phyloP scores from a whole-genome alignment of 306 rosid species.

The Rosa chinensis region DNA sequence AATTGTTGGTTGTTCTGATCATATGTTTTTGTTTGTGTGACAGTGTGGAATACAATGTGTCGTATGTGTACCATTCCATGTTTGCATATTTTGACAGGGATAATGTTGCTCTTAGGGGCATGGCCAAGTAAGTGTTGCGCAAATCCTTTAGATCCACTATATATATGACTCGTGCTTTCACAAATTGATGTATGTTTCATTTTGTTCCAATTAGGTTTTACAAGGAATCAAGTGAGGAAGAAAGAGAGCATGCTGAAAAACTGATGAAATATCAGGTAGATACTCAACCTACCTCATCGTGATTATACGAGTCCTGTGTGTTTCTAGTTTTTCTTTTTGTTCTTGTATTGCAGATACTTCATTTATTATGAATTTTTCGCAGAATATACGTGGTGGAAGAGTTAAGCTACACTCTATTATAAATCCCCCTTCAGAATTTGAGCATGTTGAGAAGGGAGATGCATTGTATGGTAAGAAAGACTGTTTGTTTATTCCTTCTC shows the following conservation, averaged over 20 bases:
- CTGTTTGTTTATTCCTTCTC: background rate
- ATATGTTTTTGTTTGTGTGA: slow-evolving; percentile 12
- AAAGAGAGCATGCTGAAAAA: slow-evolving; percentile 83
- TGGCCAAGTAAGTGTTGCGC: slow-evolving; percentile 54
- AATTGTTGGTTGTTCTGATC: background rate
- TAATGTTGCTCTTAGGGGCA: slow-evolving; percentile 79
- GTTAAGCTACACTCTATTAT: slow-evolving; percentile 62
- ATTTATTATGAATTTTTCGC: slow-evolving; percentile 8
- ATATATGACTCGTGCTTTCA: slow-evolving; percentile 1
- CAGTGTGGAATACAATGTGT: slow-evolving; percentile 97
- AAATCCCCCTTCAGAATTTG: slow-evolving; percentile 66
- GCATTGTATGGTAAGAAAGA: slow-evolving; percentile 60
- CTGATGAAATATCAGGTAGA: slow-evolving; percentile 78
- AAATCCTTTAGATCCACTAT: background rate
- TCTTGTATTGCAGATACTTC: slow-evolving; percentile 7
- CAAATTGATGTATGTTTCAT: background rate
- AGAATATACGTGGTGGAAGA: slow-evolving; percentile 86
- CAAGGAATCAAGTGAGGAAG: slow-evolving; percentile 86
- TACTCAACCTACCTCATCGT: background rate
- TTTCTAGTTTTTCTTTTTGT: background rate
- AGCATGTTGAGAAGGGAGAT: slow-evolving; percentile 65
- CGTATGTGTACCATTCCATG: slow-evolving; percentile 87
- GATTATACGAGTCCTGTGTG: background rate
- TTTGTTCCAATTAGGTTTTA: slow-evolving; percentile 51
- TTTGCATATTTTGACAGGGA: slow-evolving; percentile 91